Percentiles rank a stretch among this genome's conserved stretches.
These are phyloP conservation scores for Hydrangea macrophylla DNA, from an alignment of 148 eudicot genomes.

Conservation along the genomic window DNA sequence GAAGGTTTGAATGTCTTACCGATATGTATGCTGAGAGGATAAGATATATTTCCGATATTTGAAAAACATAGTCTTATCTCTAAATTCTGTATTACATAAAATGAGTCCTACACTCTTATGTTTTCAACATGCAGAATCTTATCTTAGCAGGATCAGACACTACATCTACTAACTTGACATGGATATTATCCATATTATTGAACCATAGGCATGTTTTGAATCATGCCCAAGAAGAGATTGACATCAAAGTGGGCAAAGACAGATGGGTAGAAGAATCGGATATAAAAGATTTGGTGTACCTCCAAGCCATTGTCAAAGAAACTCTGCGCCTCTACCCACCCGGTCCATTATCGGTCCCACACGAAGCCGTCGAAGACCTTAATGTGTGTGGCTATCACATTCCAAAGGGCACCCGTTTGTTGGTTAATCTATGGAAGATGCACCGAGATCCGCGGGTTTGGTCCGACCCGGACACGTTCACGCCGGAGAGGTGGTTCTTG, in stretches of 20 bases:
- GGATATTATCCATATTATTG: conserved; percentile 15
- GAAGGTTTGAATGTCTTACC: no score
- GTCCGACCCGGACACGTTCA: conserved; percentile 24
- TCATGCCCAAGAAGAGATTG: conserved; percentile 23
- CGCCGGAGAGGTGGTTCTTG: conserved; percentile 37
- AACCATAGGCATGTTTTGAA: conserved; percentile 16
- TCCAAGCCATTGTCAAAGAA: conserved; percentile 28
- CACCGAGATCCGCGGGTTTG: conserved; percentile 31
- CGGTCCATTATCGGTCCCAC: conserved; percentile 19
- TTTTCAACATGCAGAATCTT: conserved; percentile 11
- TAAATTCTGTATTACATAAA: no score
- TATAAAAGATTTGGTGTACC: conserved; percentile 17
- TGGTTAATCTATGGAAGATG: conserved; percentile 25
- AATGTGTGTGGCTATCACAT: conserved; percentile 14
- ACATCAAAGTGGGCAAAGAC: conserved; percentile 19
- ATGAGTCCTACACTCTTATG: not conserved
- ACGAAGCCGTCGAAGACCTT: conserved; percentile 16
- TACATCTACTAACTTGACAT: conserved; percentile 13
- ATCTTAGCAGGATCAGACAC: conserved; percentile 26
- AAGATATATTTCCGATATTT: no score
- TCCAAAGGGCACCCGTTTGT: conserved; percentile 19
- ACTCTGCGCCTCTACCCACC: conserved; percentile 28
- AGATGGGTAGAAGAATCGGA: conserved; percentile 29
- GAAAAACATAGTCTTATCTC: not conserved
- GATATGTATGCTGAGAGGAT: no score